Evolutionary conservation across 2,329 filamentous ascomycete species (phyloP), one percentile per base, ranked within the genome.

Genomic region (Aureobasidium sp.): DNA sequence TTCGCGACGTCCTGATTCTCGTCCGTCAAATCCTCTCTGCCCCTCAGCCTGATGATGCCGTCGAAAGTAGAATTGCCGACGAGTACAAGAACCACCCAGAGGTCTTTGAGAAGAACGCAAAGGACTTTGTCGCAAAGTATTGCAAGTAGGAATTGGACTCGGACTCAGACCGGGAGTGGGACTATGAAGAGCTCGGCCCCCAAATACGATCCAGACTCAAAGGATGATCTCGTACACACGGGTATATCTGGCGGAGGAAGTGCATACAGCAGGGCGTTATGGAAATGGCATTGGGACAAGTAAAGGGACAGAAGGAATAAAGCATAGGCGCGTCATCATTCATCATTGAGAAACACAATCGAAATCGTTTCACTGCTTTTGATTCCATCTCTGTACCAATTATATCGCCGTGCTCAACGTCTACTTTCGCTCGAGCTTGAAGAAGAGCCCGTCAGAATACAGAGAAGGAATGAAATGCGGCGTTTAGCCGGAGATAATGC

Each of bases 1-100:
- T 96, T 67, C 76, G 78, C 50, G 84, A 85, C 59, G 90, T 96
- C 32, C 83, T 97, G 65, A 85, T 89, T 73, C 88, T 92, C 68
- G 83, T 93, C 26, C 81, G 87, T 66, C 82, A 84, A 66, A 81
- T 96, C 65, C 80, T 97, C 58, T 78, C 84, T 64, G 89, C 92
- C 77, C 92, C 92, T 1, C 89, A 91, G 79, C 87, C 90, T 7
- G 91, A 96, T 70, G 92, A 96, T 76, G 89, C 92, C 32, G 88
- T 97, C 67, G 92, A 97, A 81, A 80, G 86, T 3, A 82, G 87
- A 66, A 95, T 96, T 72, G 92, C 91, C 26, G 89, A 96, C 64
- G 87, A 95, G 79, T 96, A 84, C 76, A 85, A 85, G 73, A 82
- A 80, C 66, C 84, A 92, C 69, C 79, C 82, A 47, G 76, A 78